These are phyloP conservation scores for Stemphylium lycopersici DNA, from an alignment of 2,329 filamentous ascomycete species.

Conservation along the genomic window DNA sequence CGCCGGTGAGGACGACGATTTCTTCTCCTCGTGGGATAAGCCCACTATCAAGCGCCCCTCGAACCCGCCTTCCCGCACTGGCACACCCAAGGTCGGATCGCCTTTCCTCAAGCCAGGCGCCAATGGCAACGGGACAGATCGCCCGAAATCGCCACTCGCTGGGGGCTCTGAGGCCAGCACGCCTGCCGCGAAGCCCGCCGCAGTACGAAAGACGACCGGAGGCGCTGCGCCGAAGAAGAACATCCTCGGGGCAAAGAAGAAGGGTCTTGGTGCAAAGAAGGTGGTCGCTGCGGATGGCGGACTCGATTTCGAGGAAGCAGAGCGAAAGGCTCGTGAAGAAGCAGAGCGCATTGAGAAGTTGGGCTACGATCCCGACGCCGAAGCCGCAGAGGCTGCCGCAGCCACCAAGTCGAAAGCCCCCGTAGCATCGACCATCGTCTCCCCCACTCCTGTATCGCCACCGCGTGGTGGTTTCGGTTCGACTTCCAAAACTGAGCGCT, in stretches of 20 bases:
- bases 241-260: conserved; percentile 79
- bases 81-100: conserved; percentile 83
- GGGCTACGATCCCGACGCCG: conserved; percentile 92
- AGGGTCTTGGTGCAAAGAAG: conserved; percentile 70
- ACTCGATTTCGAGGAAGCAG: conserved; percentile 94
- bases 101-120: conserved; percentile 80
- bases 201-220: conserved; percentile 76
- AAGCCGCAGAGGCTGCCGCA: conserved; percentile 55
- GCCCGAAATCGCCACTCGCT: conserved; percentile 80
- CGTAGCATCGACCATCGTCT: conserved; percentile 66
- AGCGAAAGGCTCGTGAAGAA: conserved; percentile 96
- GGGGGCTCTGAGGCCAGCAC: conserved; percentile 56
- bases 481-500: conserved; percentile 60
- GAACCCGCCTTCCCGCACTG: conserved; percentile 87
- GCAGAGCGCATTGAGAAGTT: conserved; percentile 94
- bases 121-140: conserved; percentile 67
- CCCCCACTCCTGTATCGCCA: conserved; percentile 78
- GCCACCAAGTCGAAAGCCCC: conserved; percentile 49
- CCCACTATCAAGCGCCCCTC: conserved; percentile 95
- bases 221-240: conserved; percentile 77
- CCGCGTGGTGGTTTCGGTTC: conserved; percentile 66
- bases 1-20: conserved; percentile 88
- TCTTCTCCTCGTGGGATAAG: conserved; percentile 99
- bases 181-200: conserved; percentile 72
- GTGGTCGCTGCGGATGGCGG: conserved; percentile 67